Evolutionary conservation across 2,329 filamentous ascomycete species (phyloP), one percentile per base, ranked within the genome.

Genomic region (Alternaria incomplexa): DNA sequence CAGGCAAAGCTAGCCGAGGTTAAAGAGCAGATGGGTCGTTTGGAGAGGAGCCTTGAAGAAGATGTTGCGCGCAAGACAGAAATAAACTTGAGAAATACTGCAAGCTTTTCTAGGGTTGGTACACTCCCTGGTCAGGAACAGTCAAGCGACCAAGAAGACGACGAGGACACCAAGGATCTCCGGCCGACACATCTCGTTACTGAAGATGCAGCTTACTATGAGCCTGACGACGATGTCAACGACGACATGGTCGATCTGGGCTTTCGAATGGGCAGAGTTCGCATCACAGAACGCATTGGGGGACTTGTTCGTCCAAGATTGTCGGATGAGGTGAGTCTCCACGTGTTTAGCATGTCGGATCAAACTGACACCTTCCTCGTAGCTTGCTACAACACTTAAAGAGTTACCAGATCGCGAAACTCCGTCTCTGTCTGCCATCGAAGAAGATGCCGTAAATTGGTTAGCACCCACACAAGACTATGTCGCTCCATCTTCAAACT

Each of bases 11-110:
- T 93, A 57, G 90, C 89, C 5, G 89, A 93, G 73, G 90, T 93
- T 77, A 93, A 93, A 80, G 91, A 93, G 77, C 90, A 90, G 78
- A 91, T 93, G 79, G 90, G 90, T 25, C 88, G 87, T 9, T 80
- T 93, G 17, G 91, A 93, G 79, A 84, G 88, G 56, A 87, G 89
- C 58, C 83, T 93, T 6, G 91, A 93, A 77, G 83, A 88, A 46
- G 89, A 92, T 75, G 86, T 91, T 28, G 88, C 87, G 15, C 84
- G 85, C 58, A 83, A 80, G 50, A 63, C 55, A 30, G 62, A 68
- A 8, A 47, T 63, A 9, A 72, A 59, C 20, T 46, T 45, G 51
- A 52, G 45, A 30, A 40, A 53, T 12, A 40, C 46, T 15, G 36
- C 48, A 25, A 20, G 58, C 4, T 46, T 62, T 15, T 56, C 56